phyloP scores from a whole-genome alignment of 371 early-diverging fungal genomes.

The Mucor piriformis region DNA sequence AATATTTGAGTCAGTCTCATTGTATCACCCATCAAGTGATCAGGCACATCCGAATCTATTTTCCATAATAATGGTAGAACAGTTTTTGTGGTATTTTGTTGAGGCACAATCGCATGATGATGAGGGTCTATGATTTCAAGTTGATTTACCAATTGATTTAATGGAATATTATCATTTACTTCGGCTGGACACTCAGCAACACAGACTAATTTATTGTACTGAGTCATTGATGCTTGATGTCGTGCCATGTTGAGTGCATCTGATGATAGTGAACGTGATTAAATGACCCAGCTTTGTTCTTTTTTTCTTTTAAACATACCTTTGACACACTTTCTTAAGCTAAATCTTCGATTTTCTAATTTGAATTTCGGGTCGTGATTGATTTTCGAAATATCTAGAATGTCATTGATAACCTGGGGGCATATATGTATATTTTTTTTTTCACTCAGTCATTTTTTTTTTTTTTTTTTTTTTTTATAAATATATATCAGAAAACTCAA shows the following conservation, averaged over 20 bases:
- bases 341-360: conserved; percentile 57
- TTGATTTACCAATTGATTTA: conserved; percentile 36
- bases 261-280: conserved; percentile 1
- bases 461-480: too few relatives aligned
- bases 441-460: too few relatives aligned
- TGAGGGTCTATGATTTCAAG: conserved; percentile 12
- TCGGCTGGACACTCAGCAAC: conserved; percentile 57
- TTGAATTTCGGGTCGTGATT: conserved; percentile 65
- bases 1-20: conserved; percentile 63
- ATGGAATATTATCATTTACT: conserved; percentile 51
- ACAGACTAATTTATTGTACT: conserved; percentile 43
- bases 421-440: too few relatives aligned
- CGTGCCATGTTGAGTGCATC: conserved; percentile 57
- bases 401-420: conserved; percentile 56
- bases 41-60: conserved; percentile 58
- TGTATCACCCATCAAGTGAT: conserved; percentile 59
- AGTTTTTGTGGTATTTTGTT: conserved; percentile 33
- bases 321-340: conserved; percentile 63
- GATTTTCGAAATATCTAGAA: conserved; percentile 62
- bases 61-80: conserved; percentile 58
- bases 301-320: conserved; percentile 31
- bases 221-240: conserved; percentile 50
- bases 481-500: too few relatives aligned
- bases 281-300: background rate
- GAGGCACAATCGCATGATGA: background rate